Percentiles rank a stretch among this genome's conserved stretches.
These are phyloP conservation scores for Auriculariales sp. DNA, from an alignment of 768 basidiomycete species.

Conservation along the genomic window DNA sequence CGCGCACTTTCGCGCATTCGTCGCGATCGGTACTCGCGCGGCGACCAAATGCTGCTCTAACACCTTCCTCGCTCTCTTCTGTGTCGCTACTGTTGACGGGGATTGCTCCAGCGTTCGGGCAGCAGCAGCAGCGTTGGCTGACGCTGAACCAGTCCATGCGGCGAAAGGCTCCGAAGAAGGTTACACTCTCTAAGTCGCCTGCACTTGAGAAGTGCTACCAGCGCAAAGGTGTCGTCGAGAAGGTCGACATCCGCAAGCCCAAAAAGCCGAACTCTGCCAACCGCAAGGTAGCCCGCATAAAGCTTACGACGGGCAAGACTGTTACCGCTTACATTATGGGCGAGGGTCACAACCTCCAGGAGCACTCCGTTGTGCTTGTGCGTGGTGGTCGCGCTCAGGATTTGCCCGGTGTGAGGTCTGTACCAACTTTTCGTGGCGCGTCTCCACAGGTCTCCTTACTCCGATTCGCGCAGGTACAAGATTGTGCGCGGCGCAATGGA, in stretches of 20 bases:
- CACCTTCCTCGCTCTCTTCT: no score
- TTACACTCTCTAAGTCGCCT: slow-evolving; percentile 50
- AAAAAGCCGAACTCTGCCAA: slow-evolving; percentile 99
- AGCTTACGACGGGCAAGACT: slow-evolving; percentile 76
- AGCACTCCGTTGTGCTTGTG: slow-evolving; percentile 92
- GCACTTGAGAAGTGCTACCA: slow-evolving; percentile 70
- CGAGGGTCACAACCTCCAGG: slow-evolving; percentile 95
- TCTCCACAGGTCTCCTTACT: neutral
- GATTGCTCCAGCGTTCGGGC: slow-evolving; percentile 9
- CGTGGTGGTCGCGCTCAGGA: slow-evolving; percentile 93
- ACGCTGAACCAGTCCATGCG: slow-evolving; percentile 86
- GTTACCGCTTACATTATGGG: slow-evolving; percentile 92
- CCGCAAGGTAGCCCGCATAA: slow-evolving; percentile 90
- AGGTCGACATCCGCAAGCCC: slow-evolving; percentile 67
- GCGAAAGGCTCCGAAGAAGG: slow-evolving; percentile 40
- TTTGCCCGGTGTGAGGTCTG: slow-evolving; percentile 90
- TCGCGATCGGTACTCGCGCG: no score
- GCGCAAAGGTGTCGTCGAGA: slow-evolving; percentile 82
- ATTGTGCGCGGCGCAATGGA: slow-evolving; percentile 86
- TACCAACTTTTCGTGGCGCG: slow-evolving; percentile 4
- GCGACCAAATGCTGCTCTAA: no score
- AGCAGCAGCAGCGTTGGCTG: slow-evolving; percentile 14
- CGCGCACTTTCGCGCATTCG: no score
- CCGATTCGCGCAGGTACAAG: slow-evolving; percentile 56
- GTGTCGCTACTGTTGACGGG: slow-evolving; percentile 2